A percentile compares a stretch with the other conserved stretches of the same genome.
Evolutionary conservation across 2,329 filamentous ascomycete species (phyloP).

Genomic region (Blastomyces silverae): DNA sequence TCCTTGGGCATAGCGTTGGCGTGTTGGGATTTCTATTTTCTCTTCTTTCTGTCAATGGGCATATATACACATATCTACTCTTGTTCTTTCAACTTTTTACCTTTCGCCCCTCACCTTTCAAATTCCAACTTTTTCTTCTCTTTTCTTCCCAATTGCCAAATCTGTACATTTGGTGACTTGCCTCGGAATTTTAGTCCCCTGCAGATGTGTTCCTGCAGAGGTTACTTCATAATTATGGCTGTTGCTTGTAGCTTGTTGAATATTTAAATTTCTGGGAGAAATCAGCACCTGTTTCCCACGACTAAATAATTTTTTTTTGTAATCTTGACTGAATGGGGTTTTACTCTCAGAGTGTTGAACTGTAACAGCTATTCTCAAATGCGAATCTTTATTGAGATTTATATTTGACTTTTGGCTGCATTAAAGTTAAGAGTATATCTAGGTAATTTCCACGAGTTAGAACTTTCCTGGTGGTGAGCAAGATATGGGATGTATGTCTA

Average conservation of each 20-base stretch:
- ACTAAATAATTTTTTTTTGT: not conserved
- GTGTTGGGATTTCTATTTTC: constrained; percentile 8
- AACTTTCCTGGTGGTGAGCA: no score
- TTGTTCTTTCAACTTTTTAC: constrained; percentile 1
- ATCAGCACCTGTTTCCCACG: not conserved
- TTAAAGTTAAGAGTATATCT: no score
- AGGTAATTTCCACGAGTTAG: no score
- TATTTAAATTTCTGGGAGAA: not conserved
- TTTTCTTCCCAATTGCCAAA: constrained; percentile 23
- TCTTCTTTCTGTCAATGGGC: not conserved
- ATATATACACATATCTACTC: constrained; percentile 12
- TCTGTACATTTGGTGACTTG: not conserved
- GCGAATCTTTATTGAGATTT: not conserved
- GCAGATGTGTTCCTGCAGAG: not conserved
- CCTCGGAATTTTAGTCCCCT: not conserved
- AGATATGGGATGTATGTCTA: no score
- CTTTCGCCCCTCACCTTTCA: not conserved
- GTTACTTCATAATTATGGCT: not conserved
- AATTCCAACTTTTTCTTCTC: constrained; percentile 21
- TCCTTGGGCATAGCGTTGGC: constrained; percentile 17
- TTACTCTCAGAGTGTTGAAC: not conserved
- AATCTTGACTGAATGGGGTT: not conserved
- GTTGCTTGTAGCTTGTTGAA: not conserved
- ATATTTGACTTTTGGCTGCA: not conserved
- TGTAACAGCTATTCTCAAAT: not conserved